Evolutionary conservation across 2,329 filamentous ascomycete genomes (phyloP), one percentile per base, ranked within the genome.

Genomic region (Coniochaeta prunicola): DNA sequence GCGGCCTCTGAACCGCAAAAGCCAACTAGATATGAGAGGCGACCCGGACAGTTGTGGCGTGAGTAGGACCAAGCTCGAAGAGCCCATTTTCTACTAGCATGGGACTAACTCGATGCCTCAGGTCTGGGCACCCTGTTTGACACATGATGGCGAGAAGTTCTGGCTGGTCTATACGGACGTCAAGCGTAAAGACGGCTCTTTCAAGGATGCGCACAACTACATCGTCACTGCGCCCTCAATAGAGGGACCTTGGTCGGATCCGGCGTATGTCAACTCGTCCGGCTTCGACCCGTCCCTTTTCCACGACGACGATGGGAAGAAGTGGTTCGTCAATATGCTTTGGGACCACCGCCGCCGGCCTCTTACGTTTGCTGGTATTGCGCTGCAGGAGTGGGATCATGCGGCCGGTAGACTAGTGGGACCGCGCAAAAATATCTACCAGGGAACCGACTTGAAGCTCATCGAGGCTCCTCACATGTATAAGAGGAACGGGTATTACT

Each of bases 101-200:
- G 45, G 21, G 28, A 53, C 48, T 53, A 31, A 53, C 48, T 24
- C 40, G n/a, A 53, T 12, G 48, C n/a, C 24, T 10, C 26, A 30
- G 30, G 48, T 87, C n/a, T 87, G 84, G 82, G 84, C 84, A 1
- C 85, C 85, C 0, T 87, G 84, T 64, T 74, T 88, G 21, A 82
- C 79, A 0, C 82, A 87, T 63, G 83, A 86, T 62, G 83, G 82
- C 53, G 74, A 79, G 2, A 77, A 72, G 58, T 87, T 86, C 70
- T 87, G 80, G 77, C 78, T 87, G 5, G 84, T 87, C 1, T 87
- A 85, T 68, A 86, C 84, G 1, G 83, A 87, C 64, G 83, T 87
- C 17, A 87, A 86, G 71, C 82, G 84, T 62, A 87, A 87, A 67
- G 85, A 87, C 63, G 85, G 84, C 13, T 82, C 79, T 2, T 86